Evolutionary conservation across 2,329 filamentous ascomycete genomes (phyloP).

Genomic region (Talaromyces sp.): DNA sequence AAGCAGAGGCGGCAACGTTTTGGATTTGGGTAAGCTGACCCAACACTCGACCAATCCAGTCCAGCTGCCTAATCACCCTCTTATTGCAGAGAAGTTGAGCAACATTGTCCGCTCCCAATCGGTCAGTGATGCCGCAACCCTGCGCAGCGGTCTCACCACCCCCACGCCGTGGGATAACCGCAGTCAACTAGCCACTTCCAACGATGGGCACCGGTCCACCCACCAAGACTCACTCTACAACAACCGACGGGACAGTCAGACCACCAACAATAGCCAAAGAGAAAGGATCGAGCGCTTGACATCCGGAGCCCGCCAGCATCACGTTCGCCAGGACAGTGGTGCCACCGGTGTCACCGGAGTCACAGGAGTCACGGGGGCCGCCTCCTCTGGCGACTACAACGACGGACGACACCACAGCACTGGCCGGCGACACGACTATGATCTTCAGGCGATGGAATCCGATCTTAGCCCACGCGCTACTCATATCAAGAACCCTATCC

Average conservation of each 20-base stretch:
- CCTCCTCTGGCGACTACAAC: conserved; percentile 73
- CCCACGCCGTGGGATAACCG: conserved; percentile 54
- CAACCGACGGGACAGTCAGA: conserved; percentile 35
- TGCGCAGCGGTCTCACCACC: conserved; percentile 49
- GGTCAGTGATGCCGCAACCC: conserved; percentile 53
- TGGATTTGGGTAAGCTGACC: conserved; percentile 69
- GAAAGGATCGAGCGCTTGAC: conserved; percentile 41
- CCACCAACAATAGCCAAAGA: conserved; percentile 32
- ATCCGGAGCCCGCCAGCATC: conserved; percentile 35
- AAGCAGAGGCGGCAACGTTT: conserved; percentile 83
- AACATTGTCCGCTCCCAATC: conserved; percentile 83
- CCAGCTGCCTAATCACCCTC: not conserved
- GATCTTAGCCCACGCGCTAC: conserved; percentile 64
- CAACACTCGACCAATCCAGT: not conserved
- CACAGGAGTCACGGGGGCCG: conserved; percentile 57
- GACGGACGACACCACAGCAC: conserved; percentile 64
- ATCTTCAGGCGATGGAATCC: conserved; percentile 92
- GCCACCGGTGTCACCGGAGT: conserved; percentile 49
- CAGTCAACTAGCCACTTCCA: conserved; percentile 26
- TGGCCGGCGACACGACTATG: conserved; percentile 81
- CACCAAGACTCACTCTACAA: conserved; percentile 2
- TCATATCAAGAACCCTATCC: conserved; percentile 76
- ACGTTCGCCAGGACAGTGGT: conserved; percentile 73
- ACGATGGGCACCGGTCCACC: conserved; percentile 19
- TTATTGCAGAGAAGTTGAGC: conserved; percentile 76